A percentile compares a stretch with the other conserved stretches of the same genome.
Evolutionary conservation across 202 grass and related monocot genomes (phyloP).

Genomic region (Elaeis oleifera): DNA sequence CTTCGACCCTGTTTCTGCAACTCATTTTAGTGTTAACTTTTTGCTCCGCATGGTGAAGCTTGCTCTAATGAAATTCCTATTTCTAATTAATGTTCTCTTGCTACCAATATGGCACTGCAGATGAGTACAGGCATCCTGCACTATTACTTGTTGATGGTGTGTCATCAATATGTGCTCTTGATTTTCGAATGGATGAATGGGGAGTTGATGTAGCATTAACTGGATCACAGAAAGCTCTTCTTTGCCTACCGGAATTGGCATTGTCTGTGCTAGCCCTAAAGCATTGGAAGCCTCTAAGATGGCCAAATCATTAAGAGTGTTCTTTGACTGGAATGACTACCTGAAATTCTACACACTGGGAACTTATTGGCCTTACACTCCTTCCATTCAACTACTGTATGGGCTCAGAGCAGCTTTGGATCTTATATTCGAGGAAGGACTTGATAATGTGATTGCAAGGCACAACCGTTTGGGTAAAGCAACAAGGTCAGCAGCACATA

Average conservation of each 20-base stretch:
- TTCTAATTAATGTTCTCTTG: no score
- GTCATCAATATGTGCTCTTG: constrained; percentile 82
- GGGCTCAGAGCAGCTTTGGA: constrained; percentile 72
- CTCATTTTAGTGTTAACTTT: no score
- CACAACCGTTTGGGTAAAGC: constrained; percentile 68
- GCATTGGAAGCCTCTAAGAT: constrained; percentile 68
- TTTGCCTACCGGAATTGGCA: constrained; percentile 75
- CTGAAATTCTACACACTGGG: constrained; percentile 71
- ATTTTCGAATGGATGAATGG: constrained; percentile 97
- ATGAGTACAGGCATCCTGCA: constrained; percentile 60
- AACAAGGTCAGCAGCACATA: constrained; percentile 42
- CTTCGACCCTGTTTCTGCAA: no score
- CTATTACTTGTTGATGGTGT: constrained; percentile 82
- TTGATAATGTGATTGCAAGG: constrained; percentile 67
- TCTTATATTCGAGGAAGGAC: constrained; percentile 80
- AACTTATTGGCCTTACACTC: constrained; percentile 84
- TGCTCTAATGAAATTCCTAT: no score
- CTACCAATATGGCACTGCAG: constrained; percentile 5
- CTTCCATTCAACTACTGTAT: constrained; percentile 88
- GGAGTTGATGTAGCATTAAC: constrained; percentile 93
- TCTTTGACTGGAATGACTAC: constrained; percentile 98
- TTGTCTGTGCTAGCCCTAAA: constrained; percentile 78
- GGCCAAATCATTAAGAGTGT: constrained; percentile 72
- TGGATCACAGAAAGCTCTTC: constrained; percentile 93
- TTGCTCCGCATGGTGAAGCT: no score